Evolutionary conservation across 345 rosid genomes (phyloP).

Genomic region (Populus alba): DNA sequence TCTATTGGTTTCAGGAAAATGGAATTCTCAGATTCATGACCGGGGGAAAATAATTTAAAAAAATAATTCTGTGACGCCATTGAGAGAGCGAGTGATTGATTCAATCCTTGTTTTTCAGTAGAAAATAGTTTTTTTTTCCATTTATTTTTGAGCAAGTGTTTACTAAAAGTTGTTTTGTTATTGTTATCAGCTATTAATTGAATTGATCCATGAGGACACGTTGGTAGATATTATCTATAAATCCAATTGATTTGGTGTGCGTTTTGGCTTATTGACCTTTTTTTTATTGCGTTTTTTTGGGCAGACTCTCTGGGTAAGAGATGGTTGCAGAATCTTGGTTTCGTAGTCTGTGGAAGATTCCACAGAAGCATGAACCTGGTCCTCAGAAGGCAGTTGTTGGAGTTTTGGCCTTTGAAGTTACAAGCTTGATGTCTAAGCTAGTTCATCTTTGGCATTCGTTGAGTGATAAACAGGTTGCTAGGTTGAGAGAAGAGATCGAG

Average conservation of each 20-base stretch:
- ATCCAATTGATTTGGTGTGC: not conserved
- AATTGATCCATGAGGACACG: not conserved
- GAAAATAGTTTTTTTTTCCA: not conserved
- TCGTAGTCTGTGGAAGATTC: conserved; percentile 66
- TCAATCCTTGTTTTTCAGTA: not conserved
- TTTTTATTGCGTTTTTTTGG: not conserved
- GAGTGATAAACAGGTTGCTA: conserved; percentile 70
- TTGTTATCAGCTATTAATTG: not conserved
- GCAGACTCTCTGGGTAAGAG: conserved; percentile 14
- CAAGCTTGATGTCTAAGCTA: conserved; percentile 78
- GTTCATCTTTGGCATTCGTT: conserved; percentile 91
- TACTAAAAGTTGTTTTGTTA: not conserved
- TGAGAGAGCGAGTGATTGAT: not conserved
- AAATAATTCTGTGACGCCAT: not conserved
- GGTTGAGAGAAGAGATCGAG: conserved; percentile 69
- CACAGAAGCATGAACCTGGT: conserved; percentile 54
- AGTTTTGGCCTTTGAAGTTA: conserved; percentile 83
- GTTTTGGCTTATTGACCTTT: not conserved
- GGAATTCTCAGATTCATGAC: not conserved
- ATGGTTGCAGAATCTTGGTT: conserved; percentile 95
- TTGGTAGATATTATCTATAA: not conserved
- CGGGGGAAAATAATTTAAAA: no score
- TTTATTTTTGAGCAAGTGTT: not conserved
- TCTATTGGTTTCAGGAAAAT: not conserved
- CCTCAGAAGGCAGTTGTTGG: conserved; percentile 62